Evolutionary conservation across 2,329 filamentous ascomycete genomes (phyloP), one percentile per base, ranked within the genome.

Genomic region (Amphichorda felina): DNA sequence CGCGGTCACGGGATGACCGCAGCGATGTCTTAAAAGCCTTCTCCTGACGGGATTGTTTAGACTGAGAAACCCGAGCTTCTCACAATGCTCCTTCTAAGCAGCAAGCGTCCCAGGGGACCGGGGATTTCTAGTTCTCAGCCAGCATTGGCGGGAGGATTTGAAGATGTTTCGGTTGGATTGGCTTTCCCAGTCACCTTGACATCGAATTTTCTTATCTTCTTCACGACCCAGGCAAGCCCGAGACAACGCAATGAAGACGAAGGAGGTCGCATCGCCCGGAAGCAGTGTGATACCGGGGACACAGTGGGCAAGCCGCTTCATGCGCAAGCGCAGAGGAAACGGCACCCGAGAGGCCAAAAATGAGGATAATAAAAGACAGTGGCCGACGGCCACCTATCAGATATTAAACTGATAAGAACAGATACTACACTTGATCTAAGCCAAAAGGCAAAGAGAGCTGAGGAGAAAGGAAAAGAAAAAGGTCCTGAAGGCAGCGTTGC

Each of bases 341-440:
- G 21, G 41, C 36, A 45, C 50, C 54, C 32, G 27, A 28, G 14
- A 27, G 33, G 18, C 45, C 55, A 60, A 60, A 60, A 60, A 88
- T 85, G 71, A 69, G 79, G 75, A 75, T 84, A 87, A 88, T 83
- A 78, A 33, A 21, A 75, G 66, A 68, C 70, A 72, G 73, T 68
- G 68, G 65, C 66, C 75, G 68, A 64, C 82, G 72, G 75, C 68
- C 67, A 68, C 70, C 71, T 86, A 82, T 80, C 81, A 87, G 82
- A 81, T 78, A 86, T 87, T 87, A 88, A 87, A 86, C 82, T 88
- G 79, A 85, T 82, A 86, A 87, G 82, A 88, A 87, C 81, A 85
- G 80, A 84, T 85, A 86, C 81, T 86, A 85, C 79, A 86, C 79
- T 84, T 85, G 81, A 86, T 86, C 81, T 85, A 82, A 83, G 75